Conservation (phyloP, 305 asterid genomes). For the Coffea humblotiana region DNA sequence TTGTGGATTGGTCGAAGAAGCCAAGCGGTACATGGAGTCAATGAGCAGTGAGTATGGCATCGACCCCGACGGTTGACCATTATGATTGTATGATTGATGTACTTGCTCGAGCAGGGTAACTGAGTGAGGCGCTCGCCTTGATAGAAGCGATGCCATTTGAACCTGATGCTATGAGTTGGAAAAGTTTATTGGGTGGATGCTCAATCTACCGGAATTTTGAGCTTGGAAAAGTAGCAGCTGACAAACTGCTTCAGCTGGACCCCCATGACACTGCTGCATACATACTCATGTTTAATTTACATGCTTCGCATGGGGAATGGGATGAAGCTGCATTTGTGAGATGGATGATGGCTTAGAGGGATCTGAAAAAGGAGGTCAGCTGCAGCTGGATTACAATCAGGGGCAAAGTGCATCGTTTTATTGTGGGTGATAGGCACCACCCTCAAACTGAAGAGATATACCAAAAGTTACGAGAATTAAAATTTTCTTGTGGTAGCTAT, state of each 20-base stretch:
- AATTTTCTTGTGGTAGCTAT: slow-evolving; percentile 11
- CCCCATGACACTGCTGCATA: slow-evolving; percentile 55
- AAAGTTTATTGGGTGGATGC: slow-evolving; percentile 60
- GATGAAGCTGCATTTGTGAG: slow-evolving; percentile 50
- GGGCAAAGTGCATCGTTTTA: slow-evolving; percentile 44
- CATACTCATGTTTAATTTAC: slow-evolving; percentile 52
- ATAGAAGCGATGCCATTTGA: slow-evolving; percentile 49
- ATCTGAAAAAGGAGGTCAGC: slow-evolving; percentile 44
- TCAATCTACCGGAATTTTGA: slow-evolving; percentile 39
- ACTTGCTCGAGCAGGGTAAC: slow-evolving; percentile 52
- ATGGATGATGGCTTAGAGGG: slow-evolving; percentile 46
- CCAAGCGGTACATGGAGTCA: slow-evolving; percentile 34
- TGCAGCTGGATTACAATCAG: slow-evolving; percentile 62
- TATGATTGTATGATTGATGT: slow-evolving; percentile 56
- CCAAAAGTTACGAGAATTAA: slow-evolving; percentile 41
- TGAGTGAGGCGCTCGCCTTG: slow-evolving; percentile 44
- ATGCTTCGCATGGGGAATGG: slow-evolving; percentile 42
- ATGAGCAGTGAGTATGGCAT: slow-evolving; percentile 45
- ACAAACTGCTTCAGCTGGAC: slow-evolving; percentile 49
- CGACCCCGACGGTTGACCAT: slow-evolving; percentile 43
- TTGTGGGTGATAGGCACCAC: slow-evolving; percentile 60
- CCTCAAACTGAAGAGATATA: slow-evolving; percentile 47
- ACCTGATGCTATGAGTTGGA: slow-evolving; percentile 65
- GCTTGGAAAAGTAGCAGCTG: slow-evolving; percentile 55
- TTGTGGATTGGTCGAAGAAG: slow-evolving; percentile 48